Evolutionary conservation across 495 filamentous ascomycete species (phyloP).

Genomic region (Annulohypoxylon nitens): DNA sequence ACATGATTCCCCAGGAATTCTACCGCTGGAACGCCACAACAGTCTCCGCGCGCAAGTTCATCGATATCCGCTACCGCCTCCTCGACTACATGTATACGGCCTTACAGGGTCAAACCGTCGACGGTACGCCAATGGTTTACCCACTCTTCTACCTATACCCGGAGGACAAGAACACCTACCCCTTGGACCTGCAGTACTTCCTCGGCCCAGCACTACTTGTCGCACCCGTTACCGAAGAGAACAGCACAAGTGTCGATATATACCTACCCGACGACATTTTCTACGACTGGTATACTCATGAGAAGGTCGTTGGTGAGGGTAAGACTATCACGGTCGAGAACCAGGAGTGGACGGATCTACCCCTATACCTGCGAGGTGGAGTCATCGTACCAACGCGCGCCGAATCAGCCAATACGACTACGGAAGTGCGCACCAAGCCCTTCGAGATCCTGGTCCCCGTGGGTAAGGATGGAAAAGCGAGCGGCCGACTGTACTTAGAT

Average conservation of each 20-base stretch:
- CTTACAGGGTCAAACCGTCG: conserved; percentile 71
- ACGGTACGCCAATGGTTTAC: conserved; percentile 76
- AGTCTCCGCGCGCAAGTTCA: conserved; percentile 75
- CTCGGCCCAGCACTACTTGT: conserved; percentile 79
- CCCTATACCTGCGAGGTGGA: conserved; percentile 78
- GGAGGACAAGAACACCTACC: conserved; percentile 69
- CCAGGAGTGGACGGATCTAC: conserved; percentile 74
- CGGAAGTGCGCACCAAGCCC: conserved; percentile 71
- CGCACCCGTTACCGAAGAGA: conserved; percentile 75
- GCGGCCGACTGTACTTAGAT: conserved; percentile 69
- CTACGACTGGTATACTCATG: conserved; percentile 81
- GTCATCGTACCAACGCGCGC: conserved; percentile 74
- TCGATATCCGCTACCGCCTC: conserved; percentile 80
- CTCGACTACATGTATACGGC: conserved; percentile 89
- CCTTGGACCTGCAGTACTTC: conserved; percentile 78
- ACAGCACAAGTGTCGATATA: conserved; percentile 72
- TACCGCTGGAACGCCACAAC: conserved; percentile 79
- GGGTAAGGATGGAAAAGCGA: conserved; percentile 57
- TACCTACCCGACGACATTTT: conserved; percentile 82
- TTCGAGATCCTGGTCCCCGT: conserved; percentile 81
- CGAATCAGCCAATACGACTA: conserved; percentile 75
- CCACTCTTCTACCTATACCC: conserved; percentile 82
- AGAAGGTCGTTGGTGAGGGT: conserved; percentile 69
- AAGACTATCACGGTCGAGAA: conserved; percentile 63
- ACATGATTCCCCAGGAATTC: conserved; percentile 74